Evolutionary conservation across 345 rosid genomes (phyloP), one percentile per base, ranked within the genome.

Genomic region (Mangifera indica): DNA sequence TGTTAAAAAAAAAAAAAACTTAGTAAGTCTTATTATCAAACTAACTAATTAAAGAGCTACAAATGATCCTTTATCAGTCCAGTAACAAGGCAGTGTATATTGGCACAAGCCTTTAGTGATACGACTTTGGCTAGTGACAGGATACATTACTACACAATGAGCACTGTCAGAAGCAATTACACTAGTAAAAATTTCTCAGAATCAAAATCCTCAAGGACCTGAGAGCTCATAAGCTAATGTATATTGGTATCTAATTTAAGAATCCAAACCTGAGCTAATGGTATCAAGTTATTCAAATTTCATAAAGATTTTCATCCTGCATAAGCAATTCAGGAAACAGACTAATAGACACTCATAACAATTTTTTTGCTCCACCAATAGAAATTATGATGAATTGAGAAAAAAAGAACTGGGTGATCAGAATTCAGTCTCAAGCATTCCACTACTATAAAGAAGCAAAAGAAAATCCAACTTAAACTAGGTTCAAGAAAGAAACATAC

Each of bases 401-500:
- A 25, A 58, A 25, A 69, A 15, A 24, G 15, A 32, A 49, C 17
- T 42, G 22, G 24, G 18, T 10, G n/a, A 37, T n/a, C 49, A 12
- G 20, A 54, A 68, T 20, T 54, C 12, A 37, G 34, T 68, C 48
- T 37, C 55, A 57, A 17, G 15, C 42, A 13, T 24, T 44, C 32
- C 8, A 0, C 26, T 32, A 6, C n/a, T 60, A 34, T n/a, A 49
- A 67, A 12, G 6, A 20, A 59, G 46, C 68, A 40, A 49, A 64
- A 3, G 32, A 64, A 63, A 20, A 4, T 20, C 70, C 55, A 49
- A 72, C 29, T 12, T 4, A 24, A 20, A 57, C 57, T 11, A 44
- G 26, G 44, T 26, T 66, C 17, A 40, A 71, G 63, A 77, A 71
- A 13, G 75, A 72, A 74, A 82, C 91, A 73, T 87, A 90, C 97